Evolutionary conservation across 768 basidiomycete species (phyloP).

Genomic region (Stropharia rugosoannulata): DNA sequence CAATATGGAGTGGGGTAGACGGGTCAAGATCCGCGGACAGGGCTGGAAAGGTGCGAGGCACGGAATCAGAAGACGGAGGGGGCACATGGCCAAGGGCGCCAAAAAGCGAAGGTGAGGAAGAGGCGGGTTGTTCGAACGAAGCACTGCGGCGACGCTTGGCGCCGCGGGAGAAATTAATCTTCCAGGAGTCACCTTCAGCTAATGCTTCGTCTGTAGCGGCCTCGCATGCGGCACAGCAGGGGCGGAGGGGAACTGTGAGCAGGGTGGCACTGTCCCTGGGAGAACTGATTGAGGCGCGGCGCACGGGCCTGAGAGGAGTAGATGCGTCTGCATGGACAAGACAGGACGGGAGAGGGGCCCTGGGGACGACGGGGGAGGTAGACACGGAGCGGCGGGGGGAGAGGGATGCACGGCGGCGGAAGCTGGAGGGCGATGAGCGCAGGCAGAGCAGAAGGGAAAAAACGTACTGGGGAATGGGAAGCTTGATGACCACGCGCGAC

Average conservation of each 20-base stretch:
- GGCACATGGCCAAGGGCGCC: background rate
- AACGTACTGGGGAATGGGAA: constrained; percentile 62
- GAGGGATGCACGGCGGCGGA: constrained; percentile 37
- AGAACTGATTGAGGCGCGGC: constrained; percentile 33
- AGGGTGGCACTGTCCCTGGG: constrained; percentile 27
- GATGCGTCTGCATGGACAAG: constrained; percentile 41
- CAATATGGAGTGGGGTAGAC: background rate
- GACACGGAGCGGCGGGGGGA: constrained; percentile 36
- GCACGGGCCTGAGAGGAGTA: constrained; percentile 22
- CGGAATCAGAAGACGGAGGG: background rate
- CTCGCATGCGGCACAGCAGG: constrained; percentile 69
- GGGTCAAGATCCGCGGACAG: constrained; percentile 6
- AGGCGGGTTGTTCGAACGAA: constrained; percentile 30
- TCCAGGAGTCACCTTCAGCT: constrained; percentile 56
- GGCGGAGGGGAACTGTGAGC: constrained; percentile 64
- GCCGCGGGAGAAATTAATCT: constrained; percentile 61
- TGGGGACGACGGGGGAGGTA: constrained; percentile 26
- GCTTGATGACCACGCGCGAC: constrained; percentile 52
- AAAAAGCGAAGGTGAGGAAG: background rate
- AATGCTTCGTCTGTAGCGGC: constrained; percentile 55
- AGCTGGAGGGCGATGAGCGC: constrained; percentile 27
- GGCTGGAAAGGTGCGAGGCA: constrained; percentile 9
- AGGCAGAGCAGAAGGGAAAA: background rate
- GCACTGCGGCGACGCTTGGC: constrained; percentile 57
- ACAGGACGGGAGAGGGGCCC: constrained; percentile 47